A percentile compares a stretch with the other conserved stretches of the same genome.
Evolutionary conservation across 257 asterid species (phyloP).

Genomic region (Dorcoceras hygrometricum): DNA sequence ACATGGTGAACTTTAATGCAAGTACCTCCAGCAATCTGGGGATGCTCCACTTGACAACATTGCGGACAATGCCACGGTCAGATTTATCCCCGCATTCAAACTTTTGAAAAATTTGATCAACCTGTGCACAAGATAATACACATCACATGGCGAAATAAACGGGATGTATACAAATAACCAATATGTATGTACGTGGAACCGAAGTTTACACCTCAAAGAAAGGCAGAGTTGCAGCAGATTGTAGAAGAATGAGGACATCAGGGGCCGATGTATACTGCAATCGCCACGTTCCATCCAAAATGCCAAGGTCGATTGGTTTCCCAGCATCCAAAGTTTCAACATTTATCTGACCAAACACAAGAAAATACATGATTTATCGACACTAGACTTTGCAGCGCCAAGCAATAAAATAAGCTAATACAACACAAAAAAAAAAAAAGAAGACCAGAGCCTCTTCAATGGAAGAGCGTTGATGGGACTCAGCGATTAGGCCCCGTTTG

Average conservation of each 20-base stretch:
- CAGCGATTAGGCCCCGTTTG: conserved; percentile 68
- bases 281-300: conserved; percentile 94
- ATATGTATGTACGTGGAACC: conserved; percentile 2
- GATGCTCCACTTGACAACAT: conserved; percentile 79
- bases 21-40: conserved; percentile 68
- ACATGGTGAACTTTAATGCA: conserved; percentile 3
- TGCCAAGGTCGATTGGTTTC: conserved; percentile 45
- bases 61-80: conserved; percentile 56
- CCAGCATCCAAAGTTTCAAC: conserved; percentile 71
- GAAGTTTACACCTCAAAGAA: conserved; percentile 52
- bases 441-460: conserved; percentile 75
- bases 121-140: conserved; percentile 30
- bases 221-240: conserved; percentile 74
- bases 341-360: conserved; percentile 40
- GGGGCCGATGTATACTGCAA: conserved; percentile 87
- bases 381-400: background rate
- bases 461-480: conserved; percentile 60
- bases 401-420: background rate
- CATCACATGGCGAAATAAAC: background rate
- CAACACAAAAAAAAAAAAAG: background rate
- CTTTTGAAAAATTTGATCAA: conserved; percentile 79
- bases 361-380: conserved; percentile 5
- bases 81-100: conserved; percentile 63
- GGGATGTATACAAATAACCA: background rate
- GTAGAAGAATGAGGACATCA: conserved; percentile 75